Percentiles rank a stretch among this genome's conserved stretches.
Evolutionary conservation across 2,329 filamentous ascomycete genomes (phyloP).

Genomic region (Calycina herbarum): DNA sequence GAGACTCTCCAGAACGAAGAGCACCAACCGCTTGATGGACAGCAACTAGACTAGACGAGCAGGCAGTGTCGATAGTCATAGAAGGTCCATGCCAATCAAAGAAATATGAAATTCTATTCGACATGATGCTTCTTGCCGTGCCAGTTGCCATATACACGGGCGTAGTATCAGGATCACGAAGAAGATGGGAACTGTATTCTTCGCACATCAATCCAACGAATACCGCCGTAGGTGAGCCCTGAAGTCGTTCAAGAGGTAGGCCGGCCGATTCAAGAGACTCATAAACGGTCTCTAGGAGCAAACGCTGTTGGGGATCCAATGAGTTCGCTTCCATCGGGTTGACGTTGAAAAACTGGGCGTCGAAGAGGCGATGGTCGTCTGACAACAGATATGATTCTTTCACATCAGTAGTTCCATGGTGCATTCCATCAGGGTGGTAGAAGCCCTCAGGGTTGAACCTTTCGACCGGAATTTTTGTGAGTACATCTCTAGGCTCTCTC

Average conservation of each 20-base stretch:
- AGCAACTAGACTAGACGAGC: slow-evolving; percentile 40
- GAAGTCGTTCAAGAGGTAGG: slow-evolving; percentile 21
- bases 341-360: slow-evolving; percentile 39
- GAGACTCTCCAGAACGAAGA: slow-evolving; percentile 24
- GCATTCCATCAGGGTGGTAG: slow-evolving; percentile 50
- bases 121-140: slow-evolving; percentile 34
- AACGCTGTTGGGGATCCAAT: slow-evolving; percentile 22
- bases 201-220: slow-evolving; percentile 38
- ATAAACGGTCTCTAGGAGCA: slow-evolving; percentile 30
- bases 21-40: slow-evolving; percentile 33
- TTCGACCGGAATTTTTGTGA: slow-evolving; percentile 39
- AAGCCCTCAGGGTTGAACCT: slow-evolving; percentile 52
- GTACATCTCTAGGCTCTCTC: slow-evolving; percentile 45
- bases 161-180: slow-evolving; percentile 40
- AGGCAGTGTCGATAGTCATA: slow-evolving; percentile 43
- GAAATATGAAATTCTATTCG: slow-evolving; percentile 45
- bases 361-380: slow-evolving; percentile 39
- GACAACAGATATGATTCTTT: slow-evolving; percentile 35
- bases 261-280: slow-evolving; percentile 30
- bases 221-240: slow-evolving; percentile 27
- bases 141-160: slow-evolving; percentile 39
- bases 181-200: slow-evolving; percentile 24
- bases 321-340: slow-evolving; percentile 25
- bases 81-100: slow-evolving; percentile 34
- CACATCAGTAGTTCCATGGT: slow-evolving; percentile 25